phyloP scores from a whole-genome alignment of 1,284 basidiomycete species.

The Ustilago esculenta region DNA sequence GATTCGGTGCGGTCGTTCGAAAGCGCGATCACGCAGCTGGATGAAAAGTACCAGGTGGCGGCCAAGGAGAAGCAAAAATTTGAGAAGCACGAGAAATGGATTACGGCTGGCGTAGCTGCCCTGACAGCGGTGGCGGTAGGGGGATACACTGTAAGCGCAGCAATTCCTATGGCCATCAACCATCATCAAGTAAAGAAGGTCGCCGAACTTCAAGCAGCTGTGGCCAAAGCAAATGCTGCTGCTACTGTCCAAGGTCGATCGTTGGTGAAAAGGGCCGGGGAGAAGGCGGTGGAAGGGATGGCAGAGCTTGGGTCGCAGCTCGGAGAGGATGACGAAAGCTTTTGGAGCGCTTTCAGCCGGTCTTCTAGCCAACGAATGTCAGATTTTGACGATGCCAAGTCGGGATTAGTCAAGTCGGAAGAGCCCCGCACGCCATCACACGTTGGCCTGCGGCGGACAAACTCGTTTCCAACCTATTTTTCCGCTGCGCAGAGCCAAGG shows the following conservation, averaged over 20 bases:
- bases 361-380: conserved; percentile 1
- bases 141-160: conserved; percentile 7
- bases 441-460: no score
- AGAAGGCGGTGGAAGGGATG: background rate
- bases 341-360: conserved; percentile 1
- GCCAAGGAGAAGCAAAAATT: background rate
- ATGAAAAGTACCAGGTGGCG: conserved; percentile 1
- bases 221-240: background rate
- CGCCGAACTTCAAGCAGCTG: background rate
- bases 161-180: background rate
- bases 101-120: background rate
- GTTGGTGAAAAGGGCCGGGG: background rate
- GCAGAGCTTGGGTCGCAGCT: background rate
- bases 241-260: no score
- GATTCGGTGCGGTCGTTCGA: conserved; percentile 7
- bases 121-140: conserved; percentile 1
- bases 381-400: conserved; percentile 8
- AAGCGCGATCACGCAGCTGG: conserved; percentile 4
- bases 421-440: no score
- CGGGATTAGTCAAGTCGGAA: no score
- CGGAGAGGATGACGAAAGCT: conserved; percentile 5
- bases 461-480: no score
- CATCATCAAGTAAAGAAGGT: background rate
- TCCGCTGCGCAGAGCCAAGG: no score
- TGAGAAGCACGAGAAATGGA: background rate